Evolutionary conservation across 148 eudicot species (phyloP).

Genomic region (Euryodendron excelsum): DNA sequence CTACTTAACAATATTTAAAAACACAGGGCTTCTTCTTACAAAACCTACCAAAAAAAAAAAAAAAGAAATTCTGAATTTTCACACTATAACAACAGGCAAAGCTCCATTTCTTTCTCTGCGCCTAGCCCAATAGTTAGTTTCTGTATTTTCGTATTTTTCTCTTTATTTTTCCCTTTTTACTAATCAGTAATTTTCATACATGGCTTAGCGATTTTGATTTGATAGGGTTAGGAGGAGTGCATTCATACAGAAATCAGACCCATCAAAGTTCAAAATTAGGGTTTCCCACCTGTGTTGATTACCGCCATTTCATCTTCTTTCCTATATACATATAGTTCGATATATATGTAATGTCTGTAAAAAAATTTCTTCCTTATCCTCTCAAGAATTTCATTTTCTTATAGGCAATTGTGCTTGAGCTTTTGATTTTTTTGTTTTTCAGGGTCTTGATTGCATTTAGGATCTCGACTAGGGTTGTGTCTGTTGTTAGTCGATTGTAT

Average conservation of each 20-base stretch:
- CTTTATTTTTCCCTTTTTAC: neutral
- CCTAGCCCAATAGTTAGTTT: constrained; percentile 4
- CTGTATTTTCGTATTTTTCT: neutral
- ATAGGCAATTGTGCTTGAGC: neutral
- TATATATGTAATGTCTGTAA: neutral
- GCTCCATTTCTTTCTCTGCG: neutral
- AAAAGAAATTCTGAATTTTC: neutral
- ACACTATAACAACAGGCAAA: neutral
- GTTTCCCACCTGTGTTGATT: constrained; percentile 25
- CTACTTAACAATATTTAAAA: too few relatives aligned
- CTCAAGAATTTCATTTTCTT: neutral
- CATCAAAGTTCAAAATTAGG: constrained; percentile 8
- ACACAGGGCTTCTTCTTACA: too few relatives aligned
- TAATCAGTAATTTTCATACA: neutral
- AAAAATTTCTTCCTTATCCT: neutral
- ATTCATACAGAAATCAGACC: constrained; percentile 10
- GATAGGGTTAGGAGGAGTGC: constrained; percentile 22
- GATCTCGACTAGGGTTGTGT: too few relatives aligned
- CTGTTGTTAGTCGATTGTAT: too few relatives aligned
- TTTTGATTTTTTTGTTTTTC: neutral
- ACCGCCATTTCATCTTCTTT: constrained; percentile 20
- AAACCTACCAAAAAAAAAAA: too few relatives aligned
- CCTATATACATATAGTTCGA: neutral
- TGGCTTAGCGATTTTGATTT: neutral
- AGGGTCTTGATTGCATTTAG: too few relatives aligned